These are phyloP conservation scores for Lasiodiplodia sp. DNA, from an alignment of 2,329 filamentous ascomycete genomes.

Conservation along the genomic window DNA sequence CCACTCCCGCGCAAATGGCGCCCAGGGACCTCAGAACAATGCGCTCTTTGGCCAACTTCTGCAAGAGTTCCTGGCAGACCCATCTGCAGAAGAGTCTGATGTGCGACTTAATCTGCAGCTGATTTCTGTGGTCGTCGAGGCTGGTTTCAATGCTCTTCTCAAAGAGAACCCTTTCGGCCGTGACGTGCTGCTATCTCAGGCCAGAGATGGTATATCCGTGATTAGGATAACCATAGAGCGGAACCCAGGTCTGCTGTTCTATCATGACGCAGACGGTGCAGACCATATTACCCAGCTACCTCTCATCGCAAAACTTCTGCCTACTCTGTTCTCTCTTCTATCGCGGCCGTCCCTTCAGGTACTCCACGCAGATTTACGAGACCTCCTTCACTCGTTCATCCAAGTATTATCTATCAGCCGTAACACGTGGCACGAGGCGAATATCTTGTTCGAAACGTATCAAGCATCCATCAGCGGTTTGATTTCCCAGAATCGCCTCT, in stretches of 20 bases:
- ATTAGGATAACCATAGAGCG: conserved; percentile 77
- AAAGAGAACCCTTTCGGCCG: conserved; percentile 74
- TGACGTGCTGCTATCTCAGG: conserved; percentile 64
- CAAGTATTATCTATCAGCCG: conserved; percentile 44
- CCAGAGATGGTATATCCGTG: conserved; percentile 77
- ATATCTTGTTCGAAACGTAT: conserved; percentile 45
- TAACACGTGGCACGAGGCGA: conserved; percentile 46
- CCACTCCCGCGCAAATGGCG: conserved; percentile 70
- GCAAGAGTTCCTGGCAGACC: conserved; percentile 63
- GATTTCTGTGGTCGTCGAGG: conserved; percentile 81
- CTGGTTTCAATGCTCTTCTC: conserved; percentile 74
- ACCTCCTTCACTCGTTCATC: conserved; percentile 48
- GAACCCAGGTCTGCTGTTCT: conserved; percentile 71
- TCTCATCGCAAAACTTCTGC: conserved; percentile 62
- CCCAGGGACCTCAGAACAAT: conserved; percentile 69
- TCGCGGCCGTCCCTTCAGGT: conserved; percentile 49
- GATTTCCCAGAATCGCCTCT: conserved; percentile 29
- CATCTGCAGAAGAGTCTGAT: conserved; percentile 65
- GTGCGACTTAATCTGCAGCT: conserved; percentile 82
- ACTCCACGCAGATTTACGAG: conserved; percentile 48
- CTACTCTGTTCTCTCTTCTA: conserved; percentile 59
- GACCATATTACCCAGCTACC: conserved; percentile 49
- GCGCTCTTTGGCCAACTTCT: conserved; percentile 79
- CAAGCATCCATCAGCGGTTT: conserved; percentile 52
- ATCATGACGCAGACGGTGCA: conserved; percentile 35